Conservation (phyloP, 2,329 filamentous ascomycete species). For the Neurospora sp. region DNA sequence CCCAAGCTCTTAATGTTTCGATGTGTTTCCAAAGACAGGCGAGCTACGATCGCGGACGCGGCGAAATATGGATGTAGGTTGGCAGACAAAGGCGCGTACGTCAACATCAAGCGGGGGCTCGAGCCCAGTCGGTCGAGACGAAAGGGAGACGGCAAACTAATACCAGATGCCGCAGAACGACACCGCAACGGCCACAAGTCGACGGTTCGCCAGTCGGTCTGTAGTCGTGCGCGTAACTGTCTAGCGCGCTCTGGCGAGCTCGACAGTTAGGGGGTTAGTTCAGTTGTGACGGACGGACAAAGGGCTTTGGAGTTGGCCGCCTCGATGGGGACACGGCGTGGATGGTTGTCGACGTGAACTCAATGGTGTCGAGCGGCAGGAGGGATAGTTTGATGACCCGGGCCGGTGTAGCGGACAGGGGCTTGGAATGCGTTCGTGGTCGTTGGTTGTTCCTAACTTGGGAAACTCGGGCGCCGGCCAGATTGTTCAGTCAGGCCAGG, state of each 20-base stretch:
- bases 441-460: background rate
- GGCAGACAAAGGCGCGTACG: constrained; percentile 3
- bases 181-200: background rate
- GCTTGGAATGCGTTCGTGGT: background rate
- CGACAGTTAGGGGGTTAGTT: background rate
- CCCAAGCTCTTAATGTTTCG: constrained; percentile 9
- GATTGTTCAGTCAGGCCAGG: background rate
- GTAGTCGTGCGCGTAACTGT: background rate
- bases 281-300: background rate
- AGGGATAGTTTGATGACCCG: background rate
- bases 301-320: background rate
- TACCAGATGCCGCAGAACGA: background rate
- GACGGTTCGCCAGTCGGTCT: background rate
- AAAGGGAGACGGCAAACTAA: background rate
- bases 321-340: background rate
- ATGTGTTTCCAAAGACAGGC: constrained; percentile 1
- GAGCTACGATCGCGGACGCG: background rate
- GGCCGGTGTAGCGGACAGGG: background rate
- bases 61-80: constrained; percentile 2
- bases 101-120: constrained; percentile 9
- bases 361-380: background rate
- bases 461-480: background rate
- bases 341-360: background rate
- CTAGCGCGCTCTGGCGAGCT: background rate
- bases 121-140: background rate